Conservation (phyloP, 768 basidiomycete species). For the Boletus vermiculosoides region DNA sequence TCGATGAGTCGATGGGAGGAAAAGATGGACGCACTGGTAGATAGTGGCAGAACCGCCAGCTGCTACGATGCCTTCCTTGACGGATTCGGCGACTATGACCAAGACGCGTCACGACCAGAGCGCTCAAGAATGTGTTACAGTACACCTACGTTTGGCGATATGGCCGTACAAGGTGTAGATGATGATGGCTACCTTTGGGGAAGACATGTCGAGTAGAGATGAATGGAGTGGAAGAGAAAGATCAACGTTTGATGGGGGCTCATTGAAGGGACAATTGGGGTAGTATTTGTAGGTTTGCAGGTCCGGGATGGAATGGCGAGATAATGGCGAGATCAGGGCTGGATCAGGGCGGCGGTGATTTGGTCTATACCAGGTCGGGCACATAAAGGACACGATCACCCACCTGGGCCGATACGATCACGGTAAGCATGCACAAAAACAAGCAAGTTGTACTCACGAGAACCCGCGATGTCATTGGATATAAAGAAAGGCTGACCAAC, state of each 20-base stretch:
- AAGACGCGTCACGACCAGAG: slow-evolving; percentile 1
- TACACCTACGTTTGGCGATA: slow-evolving; percentile 57
- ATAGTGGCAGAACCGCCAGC: slow-evolving; percentile 54
- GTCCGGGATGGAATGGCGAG: background rate
- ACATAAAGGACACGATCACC: slow-evolving; percentile 9
- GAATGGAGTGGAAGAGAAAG: too few species aligned
- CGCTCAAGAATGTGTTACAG: background rate
- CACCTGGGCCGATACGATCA: background rate
- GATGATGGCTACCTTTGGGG: slow-evolving; percentile 60
- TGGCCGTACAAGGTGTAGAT: slow-evolving; percentile 78
- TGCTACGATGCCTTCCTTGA: slow-evolving; percentile 42
- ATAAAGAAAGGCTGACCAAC: too few species aligned
- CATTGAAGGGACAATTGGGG: background rate
- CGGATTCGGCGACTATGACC: slow-evolving; percentile 58
- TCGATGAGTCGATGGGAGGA: background rate
- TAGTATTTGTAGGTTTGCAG: slow-evolving; percentile 15
- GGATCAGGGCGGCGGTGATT: background rate
- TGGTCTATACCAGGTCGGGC: slow-evolving; percentile 6
- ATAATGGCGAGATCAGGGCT: too few species aligned
- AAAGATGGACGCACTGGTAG: slow-evolving; percentile 48
- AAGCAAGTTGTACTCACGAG: slow-evolving; percentile 9
- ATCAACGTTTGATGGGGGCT: background rate
- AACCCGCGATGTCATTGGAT: slow-evolving; percentile 2
- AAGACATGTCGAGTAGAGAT: slow-evolving; percentile 36
- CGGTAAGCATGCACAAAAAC: slow-evolving; percentile 12